Conservation (phyloP, 2,329 filamentous ascomycete species). For the Mollisia scopiformis region DNA sequence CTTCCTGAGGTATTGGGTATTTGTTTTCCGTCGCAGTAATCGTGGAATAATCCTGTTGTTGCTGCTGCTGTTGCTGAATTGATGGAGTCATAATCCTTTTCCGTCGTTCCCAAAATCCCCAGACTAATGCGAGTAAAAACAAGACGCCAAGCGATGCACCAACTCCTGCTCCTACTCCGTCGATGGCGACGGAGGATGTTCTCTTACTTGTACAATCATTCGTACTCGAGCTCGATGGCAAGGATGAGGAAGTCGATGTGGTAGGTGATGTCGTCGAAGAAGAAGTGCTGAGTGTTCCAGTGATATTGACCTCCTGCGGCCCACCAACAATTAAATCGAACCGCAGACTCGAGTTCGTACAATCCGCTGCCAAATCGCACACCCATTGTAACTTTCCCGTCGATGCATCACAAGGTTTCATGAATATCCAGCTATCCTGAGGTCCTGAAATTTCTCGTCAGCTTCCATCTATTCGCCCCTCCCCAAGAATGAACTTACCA, state of each 20-base stretch:
- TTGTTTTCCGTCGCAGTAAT: not conserved
- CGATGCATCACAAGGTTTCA: not conserved
- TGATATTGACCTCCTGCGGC: not conserved
- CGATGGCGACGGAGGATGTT: not conserved
- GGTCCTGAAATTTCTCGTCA: not conserved
- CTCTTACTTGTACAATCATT: not conserved
- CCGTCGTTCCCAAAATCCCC: not conserved
- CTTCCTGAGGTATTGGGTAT: not conserved
- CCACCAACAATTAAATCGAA: not conserved
- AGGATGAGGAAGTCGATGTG: not conserved
- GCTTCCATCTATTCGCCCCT: not conserved
- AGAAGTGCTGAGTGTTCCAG: not conserved
- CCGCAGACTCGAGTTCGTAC: not conserved
- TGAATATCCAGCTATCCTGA: not conserved
- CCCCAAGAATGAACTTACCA: not conserved
- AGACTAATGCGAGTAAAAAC: not conserved
- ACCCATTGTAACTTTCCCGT: not conserved
- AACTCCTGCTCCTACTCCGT: not conserved
- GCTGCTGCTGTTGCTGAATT: not conserved
- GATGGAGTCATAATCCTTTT: not conserved
- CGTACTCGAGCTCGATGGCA: not conserved
- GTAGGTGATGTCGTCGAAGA: not conserved
- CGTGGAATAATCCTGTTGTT: not conserved
- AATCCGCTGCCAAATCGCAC: not conserved
- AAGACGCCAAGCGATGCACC: not conserved